Evolutionary conservation across 805 yeast genomes (phyloP).

Genomic region (Pichia scutulata): DNA sequence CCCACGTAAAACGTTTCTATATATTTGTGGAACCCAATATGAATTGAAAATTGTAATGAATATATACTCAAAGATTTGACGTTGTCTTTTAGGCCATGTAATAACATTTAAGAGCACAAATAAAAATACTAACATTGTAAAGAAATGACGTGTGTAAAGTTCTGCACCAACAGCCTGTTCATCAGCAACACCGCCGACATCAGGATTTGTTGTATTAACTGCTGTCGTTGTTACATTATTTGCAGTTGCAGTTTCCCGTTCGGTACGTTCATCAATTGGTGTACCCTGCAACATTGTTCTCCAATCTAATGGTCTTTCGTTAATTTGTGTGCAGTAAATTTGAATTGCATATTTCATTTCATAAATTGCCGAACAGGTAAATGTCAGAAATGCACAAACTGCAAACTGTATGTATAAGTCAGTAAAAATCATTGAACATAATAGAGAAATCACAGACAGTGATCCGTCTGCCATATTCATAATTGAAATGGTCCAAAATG

Average conservation of each 20-base stretch:
- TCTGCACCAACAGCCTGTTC: constrained; percentile 51
- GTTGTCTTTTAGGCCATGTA: constrained; percentile 53
- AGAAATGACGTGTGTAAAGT: constrained; percentile 50
- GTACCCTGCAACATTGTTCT: constrained; percentile 61
- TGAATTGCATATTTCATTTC: constrained; percentile 67
- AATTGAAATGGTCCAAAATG: constrained; percentile 59
- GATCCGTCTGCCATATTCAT: constrained; percentile 66
- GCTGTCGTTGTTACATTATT: constrained; percentile 10
- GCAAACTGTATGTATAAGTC: constrained; percentile 60
- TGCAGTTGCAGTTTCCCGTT: constrained; percentile 5
- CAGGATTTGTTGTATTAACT: constrained; percentile 12
- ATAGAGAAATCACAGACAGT: constrained; percentile 51
- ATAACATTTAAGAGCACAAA: constrained; percentile 49
- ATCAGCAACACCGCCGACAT: constrained; percentile 31
- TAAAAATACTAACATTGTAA: constrained; percentile 44
- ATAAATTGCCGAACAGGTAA: constrained; percentile 63
- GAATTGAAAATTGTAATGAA: constrained; percentile 51
- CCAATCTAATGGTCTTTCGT: constrained; percentile 60
- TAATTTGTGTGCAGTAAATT: constrained; percentile 62
- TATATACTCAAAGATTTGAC: constrained; percentile 52
- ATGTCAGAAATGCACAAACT: constrained; percentile 60
- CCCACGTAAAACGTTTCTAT: constrained; percentile 66
- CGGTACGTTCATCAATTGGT: constrained; percentile 31
- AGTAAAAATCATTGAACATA: constrained; percentile 47
- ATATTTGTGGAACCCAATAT: constrained; percentile 84